Conservation (phyloP, 345 rosid species). For the Arabis alpina region DNA sequence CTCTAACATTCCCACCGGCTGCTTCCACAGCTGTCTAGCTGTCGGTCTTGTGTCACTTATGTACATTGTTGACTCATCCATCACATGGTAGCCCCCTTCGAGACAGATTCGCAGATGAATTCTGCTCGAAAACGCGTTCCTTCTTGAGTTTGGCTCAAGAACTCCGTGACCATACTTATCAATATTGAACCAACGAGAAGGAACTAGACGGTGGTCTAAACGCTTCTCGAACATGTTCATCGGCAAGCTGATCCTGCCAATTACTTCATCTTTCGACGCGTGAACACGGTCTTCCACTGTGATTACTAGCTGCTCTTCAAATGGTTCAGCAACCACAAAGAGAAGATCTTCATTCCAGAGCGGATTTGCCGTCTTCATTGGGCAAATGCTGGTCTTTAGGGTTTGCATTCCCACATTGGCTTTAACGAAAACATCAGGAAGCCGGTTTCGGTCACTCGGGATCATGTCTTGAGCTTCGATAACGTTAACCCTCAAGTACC, state of each 20-base stretch:
- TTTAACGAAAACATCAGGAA: slow-evolving; percentile 74
- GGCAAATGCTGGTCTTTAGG: slow-evolving; percentile 60
- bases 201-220: slow-evolving; percentile 81
- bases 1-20: slow-evolving; percentile 73
- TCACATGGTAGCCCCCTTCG: slow-evolving; percentile 94
- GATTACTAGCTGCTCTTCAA: slow-evolving; percentile 76
- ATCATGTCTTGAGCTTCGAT: slow-evolving; percentile 89
- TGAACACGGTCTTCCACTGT: slow-evolving; percentile 73
- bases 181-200: slow-evolving; percentile 86
- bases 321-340: slow-evolving; percentile 92
- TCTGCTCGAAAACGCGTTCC: slow-evolving; percentile 84
- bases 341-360: slow-evolving; percentile 89
- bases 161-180: slow-evolving; percentile 84
- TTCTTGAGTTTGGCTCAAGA: slow-evolving; percentile 69
- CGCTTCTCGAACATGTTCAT: slow-evolving; percentile 69
- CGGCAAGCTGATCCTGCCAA: slow-evolving; percentile 68
- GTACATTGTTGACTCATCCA: slow-evolving; percentile 89
- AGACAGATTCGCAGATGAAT: slow-evolving; percentile 80
- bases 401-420: slow-evolving; percentile 82
- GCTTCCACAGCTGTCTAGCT: slow-evolving; percentile 86
- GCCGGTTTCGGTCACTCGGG: slow-evolving; percentile 62
- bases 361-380: slow-evolving; percentile 57
- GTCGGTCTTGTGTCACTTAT: slow-evolving; percentile 88
- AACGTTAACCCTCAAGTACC: slow-evolving; percentile 84
- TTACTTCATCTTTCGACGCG: slow-evolving; percentile 62